These are phyloP conservation scores for Chlorella sorokiniana DNA, from an alignment of 139 green algal genomes.

Conservation along the genomic window DNA sequence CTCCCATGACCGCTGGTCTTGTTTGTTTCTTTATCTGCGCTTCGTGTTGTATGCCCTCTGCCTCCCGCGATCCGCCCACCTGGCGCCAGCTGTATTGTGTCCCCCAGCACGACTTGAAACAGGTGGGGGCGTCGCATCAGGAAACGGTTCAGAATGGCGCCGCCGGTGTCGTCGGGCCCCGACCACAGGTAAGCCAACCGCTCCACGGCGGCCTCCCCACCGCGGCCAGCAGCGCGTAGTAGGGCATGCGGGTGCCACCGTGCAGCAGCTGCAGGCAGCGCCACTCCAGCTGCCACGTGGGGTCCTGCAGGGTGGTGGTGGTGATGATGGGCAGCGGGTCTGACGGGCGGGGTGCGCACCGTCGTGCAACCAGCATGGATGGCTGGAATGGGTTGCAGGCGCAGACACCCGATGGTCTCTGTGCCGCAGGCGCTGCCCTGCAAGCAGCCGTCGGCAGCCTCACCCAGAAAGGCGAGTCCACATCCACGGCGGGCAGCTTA, in stretches of 20 bases:
- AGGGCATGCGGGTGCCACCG: not conserved
- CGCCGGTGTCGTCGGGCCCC: not conserved
- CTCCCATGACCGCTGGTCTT: too few relatives aligned
- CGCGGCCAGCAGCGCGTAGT: not conserved
- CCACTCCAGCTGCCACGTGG: constrained; percentile 6
- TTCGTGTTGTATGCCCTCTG: not conserved
- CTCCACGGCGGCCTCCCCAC: not conserved
- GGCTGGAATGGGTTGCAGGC: too few relatives aligned
- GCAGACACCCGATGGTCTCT: too few relatives aligned
- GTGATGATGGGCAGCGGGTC: not conserved
- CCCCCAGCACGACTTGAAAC: not conserved
- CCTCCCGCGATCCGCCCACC: not conserved
- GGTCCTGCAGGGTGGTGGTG: not conserved
- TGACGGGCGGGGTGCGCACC: too few relatives aligned
- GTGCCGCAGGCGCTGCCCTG: not conserved
- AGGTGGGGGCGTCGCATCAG: not conserved
- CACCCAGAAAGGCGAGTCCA: not conserved
- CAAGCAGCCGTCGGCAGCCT: not conserved
- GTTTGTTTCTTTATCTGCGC: too few relatives aligned
- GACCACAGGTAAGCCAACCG: not conserved
- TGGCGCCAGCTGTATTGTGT: not conserved
- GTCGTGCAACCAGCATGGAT: not conserved
- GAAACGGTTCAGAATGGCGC: not conserved
- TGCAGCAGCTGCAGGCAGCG: not conserved
- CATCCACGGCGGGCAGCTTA: not conserved